phyloP scores from a whole-genome alignment of 1,139 yeast species.

The Sugiyamaella paludigena region DNA sequence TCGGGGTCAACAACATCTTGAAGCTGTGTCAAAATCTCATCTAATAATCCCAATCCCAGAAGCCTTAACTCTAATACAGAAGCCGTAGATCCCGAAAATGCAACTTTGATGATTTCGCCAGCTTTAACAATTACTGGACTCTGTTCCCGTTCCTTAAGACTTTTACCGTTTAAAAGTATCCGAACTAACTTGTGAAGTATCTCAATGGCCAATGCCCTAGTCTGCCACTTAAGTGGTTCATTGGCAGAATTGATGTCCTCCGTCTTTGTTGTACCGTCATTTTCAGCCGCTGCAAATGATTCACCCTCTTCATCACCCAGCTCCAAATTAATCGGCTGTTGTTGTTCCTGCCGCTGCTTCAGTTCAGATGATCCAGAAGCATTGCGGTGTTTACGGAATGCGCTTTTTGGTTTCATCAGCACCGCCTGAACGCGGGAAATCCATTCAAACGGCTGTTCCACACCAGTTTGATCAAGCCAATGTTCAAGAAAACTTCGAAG shows the following conservation, averaged over 20 bases:
- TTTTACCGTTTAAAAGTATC: conserved; percentile 43
- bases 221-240: conserved; percentile 71
- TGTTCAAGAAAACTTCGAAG: conserved; percentile 33
- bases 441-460: conserved; percentile 38
- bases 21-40: conserved; percentile 51
- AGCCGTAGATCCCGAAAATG: conserved; percentile 81
- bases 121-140: conserved; percentile 49
- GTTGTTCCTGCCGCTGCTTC: background rate
- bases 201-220: conserved; percentile 59
- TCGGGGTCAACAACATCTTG: conserved; percentile 65
- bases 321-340: conserved; percentile 14
- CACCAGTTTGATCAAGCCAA: conserved; percentile 37
- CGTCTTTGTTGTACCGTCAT: conserved; percentile 27
- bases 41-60: conserved; percentile 65
- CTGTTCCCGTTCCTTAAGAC: conserved; percentile 38
- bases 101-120: conserved; percentile 73
- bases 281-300: conserved; percentile 41
- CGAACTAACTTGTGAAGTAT: conserved; percentile 54
- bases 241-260: conserved; percentile 34
- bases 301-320: conserved; percentile 48
- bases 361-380: conserved; percentile 20
- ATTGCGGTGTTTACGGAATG: conserved; percentile 14
- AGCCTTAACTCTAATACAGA: conserved; percentile 60
- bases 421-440: conserved; percentile 38
- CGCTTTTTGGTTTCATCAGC: conserved; percentile 30